These are phyloP conservation scores for Solanum chaucha DNA, from an alignment of 257 asterid genomes.

Conservation along the genomic window DNA sequence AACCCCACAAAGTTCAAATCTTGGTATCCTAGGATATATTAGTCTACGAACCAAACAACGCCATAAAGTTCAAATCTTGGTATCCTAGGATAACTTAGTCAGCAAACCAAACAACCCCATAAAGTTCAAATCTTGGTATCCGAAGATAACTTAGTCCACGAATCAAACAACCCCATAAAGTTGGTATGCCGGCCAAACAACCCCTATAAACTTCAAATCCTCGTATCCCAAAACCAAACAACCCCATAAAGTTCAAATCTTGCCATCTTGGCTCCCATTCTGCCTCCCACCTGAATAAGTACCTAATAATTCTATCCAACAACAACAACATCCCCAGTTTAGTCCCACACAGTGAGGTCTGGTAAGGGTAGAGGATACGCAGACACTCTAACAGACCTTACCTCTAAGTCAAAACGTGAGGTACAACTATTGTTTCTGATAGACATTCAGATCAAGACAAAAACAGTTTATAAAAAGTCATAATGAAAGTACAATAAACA, in stretches of 20 bases:
- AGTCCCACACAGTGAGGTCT: too few species aligned
- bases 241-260: neutral
- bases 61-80: neutral
- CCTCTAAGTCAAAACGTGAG: neutral
- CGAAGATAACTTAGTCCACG: neutral
- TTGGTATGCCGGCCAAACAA: neutral
- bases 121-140: neutral
- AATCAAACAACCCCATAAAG: neutral
- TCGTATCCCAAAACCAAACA: neutral
- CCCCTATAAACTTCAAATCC: neutral
- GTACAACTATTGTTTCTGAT: neutral
- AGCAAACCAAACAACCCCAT: neutral
- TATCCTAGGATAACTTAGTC: neutral
- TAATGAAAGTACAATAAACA: neutral
- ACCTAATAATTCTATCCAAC: neutral
- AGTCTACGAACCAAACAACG: neutral
- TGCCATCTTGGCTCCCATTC: neutral
- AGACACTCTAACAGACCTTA: neutral
- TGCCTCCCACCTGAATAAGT: neutral
- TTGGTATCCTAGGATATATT: neutral
- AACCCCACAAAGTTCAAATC: neutral
- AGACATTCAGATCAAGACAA: neutral
- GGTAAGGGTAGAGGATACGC: rapidly evolving
- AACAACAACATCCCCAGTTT: neutral
- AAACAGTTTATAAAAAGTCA: neutral